Base-by-base conservation (phyloP, 257 asterid species). In the Fraxinus pennsylvanica region DNA sequence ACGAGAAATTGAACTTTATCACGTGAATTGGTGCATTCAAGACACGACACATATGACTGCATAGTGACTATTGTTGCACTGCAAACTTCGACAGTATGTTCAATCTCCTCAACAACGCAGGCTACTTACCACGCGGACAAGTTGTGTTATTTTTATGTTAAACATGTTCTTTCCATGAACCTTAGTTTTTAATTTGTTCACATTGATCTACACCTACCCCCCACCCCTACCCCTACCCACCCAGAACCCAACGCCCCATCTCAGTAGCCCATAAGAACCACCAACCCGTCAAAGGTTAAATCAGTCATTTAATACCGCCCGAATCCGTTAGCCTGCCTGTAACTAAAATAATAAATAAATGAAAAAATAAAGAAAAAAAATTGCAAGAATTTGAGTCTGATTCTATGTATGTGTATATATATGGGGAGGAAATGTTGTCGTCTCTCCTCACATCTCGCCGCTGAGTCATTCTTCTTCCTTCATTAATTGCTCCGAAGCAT, bases 401-500 rank as follows among this genome's bases (percentile, higher is more conserved):
- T 27, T 2, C 12, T 54, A 15, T n/a, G 30, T 10, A 1, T 25
- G 68, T 61, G 33, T 61, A 0, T 63, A 63, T 63, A 63, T 22
- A 63, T 27, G 0, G 25, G 69, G 6, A 8, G 69, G 35, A 21
- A 12, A 9, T 25, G 69, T 25, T 22, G 0, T 8, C 12, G 69
- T 63, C 35, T 63, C 17, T 27, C 69, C 69, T 27, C 19, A 27
- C 36, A 12, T 68, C 77, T 78, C 74, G 83, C 69, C 5, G 29
- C 19, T 0, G 36, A 63, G 69, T 63, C 69, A 12, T 27, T 27
- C n/a, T 9, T 63, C 36, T 63, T 63, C 36, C 8, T 27, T 63
- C 69, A 27, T 9, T 25, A 27, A 19, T 27, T 63, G 69, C 36
- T 63, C 36, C n/a, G 19, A 63, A 63, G 7, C 69, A 63, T 10